These are phyloP conservation scores for Incumbomyces lentus DNA, from an alignment of 2,329 filamentous ascomycete species.

Conservation along the genomic window DNA sequence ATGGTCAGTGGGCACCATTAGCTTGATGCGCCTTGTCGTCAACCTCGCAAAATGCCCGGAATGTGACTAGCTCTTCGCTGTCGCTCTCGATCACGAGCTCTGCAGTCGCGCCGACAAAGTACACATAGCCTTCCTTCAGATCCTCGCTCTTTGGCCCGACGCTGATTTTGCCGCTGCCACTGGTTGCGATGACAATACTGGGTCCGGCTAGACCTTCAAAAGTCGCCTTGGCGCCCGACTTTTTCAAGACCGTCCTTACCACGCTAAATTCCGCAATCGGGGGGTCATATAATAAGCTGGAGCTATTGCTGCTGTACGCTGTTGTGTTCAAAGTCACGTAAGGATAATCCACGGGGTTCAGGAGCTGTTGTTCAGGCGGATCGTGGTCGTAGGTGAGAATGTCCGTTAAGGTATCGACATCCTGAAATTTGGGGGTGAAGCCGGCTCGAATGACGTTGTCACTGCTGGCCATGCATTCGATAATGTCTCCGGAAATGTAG, in stretches of 20 bases:
- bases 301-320: constrained; percentile 68
- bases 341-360: constrained; percentile 73
- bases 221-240: constrained; percentile 64
- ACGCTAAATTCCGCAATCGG: constrained; percentile 96
- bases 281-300: constrained; percentile 73
- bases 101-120: constrained; percentile 79
- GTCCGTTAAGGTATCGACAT: constrained; percentile 73
- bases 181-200: constrained; percentile 85
- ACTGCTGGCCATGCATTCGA: constrained; percentile 98
- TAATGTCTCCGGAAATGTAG: constrained; percentile 68
- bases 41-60: constrained; percentile 89
- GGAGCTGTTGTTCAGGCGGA: constrained; percentile 90
- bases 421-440: constrained; percentile 98
- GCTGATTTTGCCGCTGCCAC: constrained; percentile 69
- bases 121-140: constrained; percentile 63
- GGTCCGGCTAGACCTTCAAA: constrained; percentile 82
- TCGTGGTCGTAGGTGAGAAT: constrained; percentile 96
- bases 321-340: constrained; percentile 72
- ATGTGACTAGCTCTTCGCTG: constrained; percentile 66
- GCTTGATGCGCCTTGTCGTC: constrained; percentile 33
- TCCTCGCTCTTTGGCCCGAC: constrained; percentile 74
- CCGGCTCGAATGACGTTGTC: constrained; percentile 97
- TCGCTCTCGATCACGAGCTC: constrained; percentile 66
- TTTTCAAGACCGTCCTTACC: constrained; percentile 64
- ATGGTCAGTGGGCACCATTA: constrained; percentile 18